Conservation (phyloP, 176 grass and related monocot genomes). For the Rhynchospora tenuis region DNA sequence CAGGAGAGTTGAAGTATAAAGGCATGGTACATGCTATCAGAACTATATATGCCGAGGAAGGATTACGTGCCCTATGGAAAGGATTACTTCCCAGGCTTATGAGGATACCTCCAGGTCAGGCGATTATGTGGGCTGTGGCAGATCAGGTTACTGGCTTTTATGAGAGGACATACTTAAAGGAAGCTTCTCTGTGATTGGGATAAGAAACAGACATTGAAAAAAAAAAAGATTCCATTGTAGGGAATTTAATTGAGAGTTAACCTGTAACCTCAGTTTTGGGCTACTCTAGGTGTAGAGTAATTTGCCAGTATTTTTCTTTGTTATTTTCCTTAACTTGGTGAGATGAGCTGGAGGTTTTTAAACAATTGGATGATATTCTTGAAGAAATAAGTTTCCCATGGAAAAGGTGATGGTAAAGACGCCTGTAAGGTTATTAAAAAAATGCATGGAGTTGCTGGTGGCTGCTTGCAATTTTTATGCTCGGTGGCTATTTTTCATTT, state of each 20-base stretch:
- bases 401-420: background rate
- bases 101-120: constrained; percentile 99
- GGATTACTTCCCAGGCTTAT: constrained; percentile 92
- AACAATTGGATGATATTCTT: background rate
- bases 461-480: background rate
- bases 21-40: constrained; percentile 76
- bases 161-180: constrained; percentile 51
- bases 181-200: constrained; percentile 31
- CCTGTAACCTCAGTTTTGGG: constrained; percentile 6
- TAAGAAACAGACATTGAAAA: background rate
- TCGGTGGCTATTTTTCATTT: background rate
- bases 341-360: constrained; percentile 25
- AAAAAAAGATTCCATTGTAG: background rate
- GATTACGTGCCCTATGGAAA: constrained; percentile 72
- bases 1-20: constrained; percentile 62
- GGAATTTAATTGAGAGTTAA: background rate
- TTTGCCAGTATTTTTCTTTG: constrained; percentile 4
- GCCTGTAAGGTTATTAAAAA: background rate
- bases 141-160: constrained; percentile 94
- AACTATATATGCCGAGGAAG: constrained; percentile 80
- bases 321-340: constrained; percentile 6
- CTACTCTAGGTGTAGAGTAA: constrained; percentile 1
- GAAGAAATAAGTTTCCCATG: background rate
- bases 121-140: constrained; percentile 92
- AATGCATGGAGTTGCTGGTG: background rate